These are phyloP conservation scores for Aspergillus flavus DNA, from an alignment of 2,329 filamentous ascomycete species.

Conservation along the genomic window DNA sequence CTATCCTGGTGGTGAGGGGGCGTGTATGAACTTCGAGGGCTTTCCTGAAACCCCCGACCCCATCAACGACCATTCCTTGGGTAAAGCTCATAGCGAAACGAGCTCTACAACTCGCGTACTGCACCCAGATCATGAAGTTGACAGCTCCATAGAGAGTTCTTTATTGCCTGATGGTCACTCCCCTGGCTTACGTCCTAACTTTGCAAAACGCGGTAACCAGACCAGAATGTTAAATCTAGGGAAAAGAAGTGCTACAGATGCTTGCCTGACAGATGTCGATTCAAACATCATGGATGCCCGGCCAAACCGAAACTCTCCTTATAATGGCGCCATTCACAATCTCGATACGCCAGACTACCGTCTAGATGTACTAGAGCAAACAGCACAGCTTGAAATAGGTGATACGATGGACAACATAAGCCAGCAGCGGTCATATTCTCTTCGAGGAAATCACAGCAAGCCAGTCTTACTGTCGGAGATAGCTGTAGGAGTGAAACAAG, in stretches of 20 bases:
- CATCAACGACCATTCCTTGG: not conserved
- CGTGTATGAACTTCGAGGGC: too few relatives aligned
- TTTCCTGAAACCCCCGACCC: not conserved
- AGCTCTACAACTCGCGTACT: not conserved
- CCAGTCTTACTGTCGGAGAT: not conserved
- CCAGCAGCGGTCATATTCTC: not conserved
- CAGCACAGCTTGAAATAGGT: not conserved
- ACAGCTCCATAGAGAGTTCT: not conserved
- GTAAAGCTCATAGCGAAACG: not conserved
- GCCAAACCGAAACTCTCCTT: not conserved
- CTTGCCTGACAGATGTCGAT: conserved; percentile 31
- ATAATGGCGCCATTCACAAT: not conserved
- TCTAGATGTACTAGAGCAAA: not conserved
- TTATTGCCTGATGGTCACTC: not conserved
- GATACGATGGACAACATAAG: not conserved
- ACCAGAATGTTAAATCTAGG: conserved; percentile 16
- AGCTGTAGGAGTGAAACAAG: not conserved
- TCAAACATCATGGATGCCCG: conserved; percentile 24
- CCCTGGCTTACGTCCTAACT: not conserved
- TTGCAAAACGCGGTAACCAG: conserved; percentile 5
- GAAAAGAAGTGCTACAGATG: conserved; percentile 32
- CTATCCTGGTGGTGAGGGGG: not conserved
- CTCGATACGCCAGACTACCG: not conserved
- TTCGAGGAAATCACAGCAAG: not conserved
- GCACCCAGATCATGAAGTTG: not conserved